Percentiles rank a stretch among this genome's conserved stretches.
Conservation (phyloP, 768 basidiomycete species). For the Pleurotus platypus region DNA sequence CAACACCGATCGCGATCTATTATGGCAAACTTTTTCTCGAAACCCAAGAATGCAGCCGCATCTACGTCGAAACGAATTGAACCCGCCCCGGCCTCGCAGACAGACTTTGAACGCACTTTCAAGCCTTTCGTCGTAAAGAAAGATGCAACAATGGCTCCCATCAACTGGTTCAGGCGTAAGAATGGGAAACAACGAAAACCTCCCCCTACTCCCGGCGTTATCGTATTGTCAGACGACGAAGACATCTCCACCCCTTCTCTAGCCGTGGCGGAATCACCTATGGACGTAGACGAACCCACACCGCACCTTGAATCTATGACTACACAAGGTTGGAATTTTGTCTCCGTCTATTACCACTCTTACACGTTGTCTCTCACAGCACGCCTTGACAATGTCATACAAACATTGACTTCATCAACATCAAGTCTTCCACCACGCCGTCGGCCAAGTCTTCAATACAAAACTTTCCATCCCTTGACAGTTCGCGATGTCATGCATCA, state of each 20-base stretch:
- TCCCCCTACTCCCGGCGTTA: constrained; percentile 33
- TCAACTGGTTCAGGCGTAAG: constrained; percentile 59
- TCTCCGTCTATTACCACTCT: neutral
- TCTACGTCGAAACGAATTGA: constrained; percentile 26
- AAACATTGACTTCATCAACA: constrained; percentile 26
- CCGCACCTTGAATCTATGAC: constrained; percentile 27
- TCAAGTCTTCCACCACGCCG: constrained; percentile 14
- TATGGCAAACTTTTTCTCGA: constrained; percentile 78
- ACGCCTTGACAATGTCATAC: constrained; percentile 34
- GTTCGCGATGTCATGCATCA: constrained; percentile 49
- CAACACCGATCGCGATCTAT: constrained; percentile 71
- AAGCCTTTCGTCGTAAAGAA: constrained; percentile 79
- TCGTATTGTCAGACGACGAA: constrained; percentile 58
- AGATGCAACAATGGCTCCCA: constrained; percentile 65
- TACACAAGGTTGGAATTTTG: constrained; percentile 32
- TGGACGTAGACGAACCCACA: neutral
- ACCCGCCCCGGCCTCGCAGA: constrained; percentile 33
- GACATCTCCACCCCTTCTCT: constrained; percentile 16
- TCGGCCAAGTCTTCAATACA: constrained; percentile 22
- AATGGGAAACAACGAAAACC: constrained; percentile 21
- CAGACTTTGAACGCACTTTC: constrained; percentile 75
- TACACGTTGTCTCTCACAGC: constrained; percentile 23
- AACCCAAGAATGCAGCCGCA: constrained; percentile 29
- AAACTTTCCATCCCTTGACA: constrained; percentile 32
- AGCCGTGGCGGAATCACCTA: neutral